Evolutionary conservation across 768 basidiomycete genomes (phyloP), one percentile per base, ranked within the genome.

Genomic region (Phaeotremella skinneri): DNA sequence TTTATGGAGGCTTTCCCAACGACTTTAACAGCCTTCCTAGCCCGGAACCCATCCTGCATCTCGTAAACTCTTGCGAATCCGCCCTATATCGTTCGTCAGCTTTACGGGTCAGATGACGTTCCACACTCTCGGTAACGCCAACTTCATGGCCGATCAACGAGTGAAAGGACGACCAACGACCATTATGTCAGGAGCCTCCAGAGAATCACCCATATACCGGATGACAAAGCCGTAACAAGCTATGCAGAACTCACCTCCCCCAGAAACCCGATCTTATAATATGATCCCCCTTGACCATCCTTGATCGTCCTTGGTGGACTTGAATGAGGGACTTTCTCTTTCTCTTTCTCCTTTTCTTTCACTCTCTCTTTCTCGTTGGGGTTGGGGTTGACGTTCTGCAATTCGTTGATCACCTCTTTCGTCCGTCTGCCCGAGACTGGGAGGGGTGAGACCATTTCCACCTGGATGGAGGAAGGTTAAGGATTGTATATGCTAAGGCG

Each of bases 61-160:
- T 96, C 90, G 70, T 94, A 99, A 2, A 99, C 94, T 37, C 93
- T 84, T 1, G 94, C 94, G 73, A 99, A 99, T 0, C 94, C 94
- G 66, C 94, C 94, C 83, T 84, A 62, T 25, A 25, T 20, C 42
- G 34, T 54, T 51, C 30, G 23, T 34, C 57, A 49, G 39, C 29
- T 30, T 27, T 13, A 17, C n/a, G 16, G 4, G 23, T 4, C 17
- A 43, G 27, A 37, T 27, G 9, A 21, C 17, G n/a, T n/a, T n/a
- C n/a, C n/a, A 20, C 6, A 20, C 20, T 16, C 17, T 29, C 14
- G 25, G 16, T 16, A 5, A 55, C 5, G 3, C 45, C 16, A 16
- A 41, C 34, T 31, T 20, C 21, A 34, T 54, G 37, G 21, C 37
- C 37, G 48, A 29, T 7, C 9, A 6, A 13, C 11, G 41, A 13